Evolutionary conservation across 2,329 filamentous ascomycete species (phyloP), one percentile per base, ranked within the genome.

Genomic region (Talaromyces sp.): DNA sequence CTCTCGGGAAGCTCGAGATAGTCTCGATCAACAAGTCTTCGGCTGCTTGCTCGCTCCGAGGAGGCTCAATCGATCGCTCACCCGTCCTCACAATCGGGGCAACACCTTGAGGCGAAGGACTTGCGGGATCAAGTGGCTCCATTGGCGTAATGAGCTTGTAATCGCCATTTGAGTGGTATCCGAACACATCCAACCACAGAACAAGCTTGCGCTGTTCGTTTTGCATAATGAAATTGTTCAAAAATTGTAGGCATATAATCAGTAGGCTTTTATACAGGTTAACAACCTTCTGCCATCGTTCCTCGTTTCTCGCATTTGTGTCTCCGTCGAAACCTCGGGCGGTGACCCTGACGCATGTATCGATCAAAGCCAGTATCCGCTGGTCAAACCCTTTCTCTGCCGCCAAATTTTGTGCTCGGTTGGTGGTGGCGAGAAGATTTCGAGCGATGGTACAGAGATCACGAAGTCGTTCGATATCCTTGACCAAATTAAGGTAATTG

Each of bases 151-250:
- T 78, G 55, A 78, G 77, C 63, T 77, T 78, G 17, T 77, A 75
- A 64, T 78, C 77, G 9, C 75, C 76, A 13, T 76, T 77, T 3
- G 77, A 77, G 57, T 83, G 79, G 64, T 83, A 84, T 57, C 87
- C 86, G 66, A 88, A 88, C 1, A 88, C 76, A 70, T 86, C 83
- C 42, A 88, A 73, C 85, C 85, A 88, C 2, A 88, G 78, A 67
- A 87, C 84, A 66, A 88, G 78, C 68, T 88, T 88, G 44, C 85
- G 78, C 62, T 85, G 81, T 72, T 88, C 85, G 66, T 88, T 88
- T 63, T 85, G 82, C 69, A 85, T 85, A 54, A 87, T 84, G 55
- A 88, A 81, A 65, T 88, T 88, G 73, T 88, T 86, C 60, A 88
- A 73, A 65, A 87, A 87, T 69, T 88, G 86, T n/a, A 88, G 77